Evolutionary conservation across 306 rosid species (phyloP).

Genomic region (Vachellia collinsii): DNA sequence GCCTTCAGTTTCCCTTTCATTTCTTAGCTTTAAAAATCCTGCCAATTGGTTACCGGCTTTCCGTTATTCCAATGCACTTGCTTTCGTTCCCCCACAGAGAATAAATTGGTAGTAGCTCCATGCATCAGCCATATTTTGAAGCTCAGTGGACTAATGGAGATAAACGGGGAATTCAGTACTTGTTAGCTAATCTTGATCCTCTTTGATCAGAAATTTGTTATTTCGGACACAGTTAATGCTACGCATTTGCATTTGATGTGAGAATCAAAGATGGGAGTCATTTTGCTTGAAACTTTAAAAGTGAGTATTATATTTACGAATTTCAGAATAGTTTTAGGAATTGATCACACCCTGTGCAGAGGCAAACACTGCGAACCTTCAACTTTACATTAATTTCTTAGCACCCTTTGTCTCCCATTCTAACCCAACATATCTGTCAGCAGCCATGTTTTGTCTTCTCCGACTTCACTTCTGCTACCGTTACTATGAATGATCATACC

Average conservation of each 20-base stretch:
- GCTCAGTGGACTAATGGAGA: background rate
- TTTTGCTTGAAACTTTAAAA: conserved; percentile 9
- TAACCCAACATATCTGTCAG: background rate
- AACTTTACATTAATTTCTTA: conserved; percentile 30
- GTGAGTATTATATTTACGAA: background rate
- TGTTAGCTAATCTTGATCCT: background rate
- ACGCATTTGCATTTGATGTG: background rate
- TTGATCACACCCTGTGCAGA: background rate
- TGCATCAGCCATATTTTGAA: background rate
- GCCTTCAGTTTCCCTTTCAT: too few species aligned
- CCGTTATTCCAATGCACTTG: too few species aligned
- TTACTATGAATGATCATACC: background rate
- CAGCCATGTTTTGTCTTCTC: conserved; percentile 13
- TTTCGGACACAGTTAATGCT: conserved; percentile 9
- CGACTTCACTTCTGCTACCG: background rate
- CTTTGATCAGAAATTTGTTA: background rate
- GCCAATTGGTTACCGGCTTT: too few species aligned
- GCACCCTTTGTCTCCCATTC: background rate
- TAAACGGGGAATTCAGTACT: background rate
- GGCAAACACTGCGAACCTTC: conserved; percentile 17
- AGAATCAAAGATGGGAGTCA: background rate
- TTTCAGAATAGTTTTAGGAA: background rate
- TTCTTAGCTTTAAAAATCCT: too few species aligned
- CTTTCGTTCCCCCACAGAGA: too few species aligned
- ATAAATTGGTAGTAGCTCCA: background rate